Conservation (phyloP, 225 moss, liverwort and hornwort species). For the Climacium dendroides region DNA sequence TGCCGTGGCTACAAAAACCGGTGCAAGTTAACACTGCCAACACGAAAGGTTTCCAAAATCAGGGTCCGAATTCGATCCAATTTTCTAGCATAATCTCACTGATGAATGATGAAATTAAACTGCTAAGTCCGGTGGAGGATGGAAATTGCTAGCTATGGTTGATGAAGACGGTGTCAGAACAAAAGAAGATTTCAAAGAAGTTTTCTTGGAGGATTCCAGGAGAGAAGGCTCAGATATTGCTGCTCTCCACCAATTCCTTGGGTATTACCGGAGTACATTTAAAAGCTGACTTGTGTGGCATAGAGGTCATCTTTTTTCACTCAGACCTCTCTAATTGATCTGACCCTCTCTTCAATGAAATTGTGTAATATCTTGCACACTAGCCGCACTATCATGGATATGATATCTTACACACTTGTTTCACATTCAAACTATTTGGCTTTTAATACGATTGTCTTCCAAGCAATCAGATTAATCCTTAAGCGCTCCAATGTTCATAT, state of each 20-base stretch:
- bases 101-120: background rate
- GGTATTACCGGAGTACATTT: constrained; percentile 23
- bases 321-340: background rate
- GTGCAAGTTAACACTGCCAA: background rate
- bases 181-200: background rate
- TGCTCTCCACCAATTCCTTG: constrained; percentile 48
- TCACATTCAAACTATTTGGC: background rate
- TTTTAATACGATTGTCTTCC: background rate
- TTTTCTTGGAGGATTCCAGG: background rate
- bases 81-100: background rate
- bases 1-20: background rate
- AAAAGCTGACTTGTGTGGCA: background rate
- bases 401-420: background rate
- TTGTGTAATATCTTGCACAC: background rate
- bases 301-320: background rate
- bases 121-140: background rate
- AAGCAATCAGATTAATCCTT: background rate
- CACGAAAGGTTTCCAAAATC: background rate
- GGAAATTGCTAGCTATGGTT: too few species aligned
- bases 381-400: background rate
- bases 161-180: background rate
- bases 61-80: too few species aligned
- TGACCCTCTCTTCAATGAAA: background rate
- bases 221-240: constrained; percentile 28
- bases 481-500: too few species aligned